phyloP scores from a whole-genome alignment of 2,329 filamentous ascomycete genomes.

The Amesomyces nigricolor region DNA sequence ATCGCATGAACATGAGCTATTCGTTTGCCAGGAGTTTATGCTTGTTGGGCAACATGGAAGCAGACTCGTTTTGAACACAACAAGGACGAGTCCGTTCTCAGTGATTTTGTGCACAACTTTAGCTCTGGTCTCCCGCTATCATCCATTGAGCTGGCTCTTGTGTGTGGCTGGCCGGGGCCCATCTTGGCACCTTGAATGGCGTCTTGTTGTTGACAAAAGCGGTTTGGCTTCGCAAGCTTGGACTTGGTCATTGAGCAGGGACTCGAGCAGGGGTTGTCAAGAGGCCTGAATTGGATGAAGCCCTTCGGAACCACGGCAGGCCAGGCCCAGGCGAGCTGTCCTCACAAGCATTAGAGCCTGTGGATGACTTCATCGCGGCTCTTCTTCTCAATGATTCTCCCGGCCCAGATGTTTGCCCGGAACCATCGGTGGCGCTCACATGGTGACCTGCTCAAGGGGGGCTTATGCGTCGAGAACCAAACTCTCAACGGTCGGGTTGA shows the following conservation, averaged over 20 bases:
- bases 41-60: neutral
- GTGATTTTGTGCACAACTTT: conserved; percentile 12
- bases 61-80: neutral
- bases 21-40: neutral
- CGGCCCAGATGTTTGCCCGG: neutral
- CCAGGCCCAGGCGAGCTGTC: conserved; percentile 16
- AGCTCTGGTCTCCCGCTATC: neutral
- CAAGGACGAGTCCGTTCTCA: conserved; percentile 6
- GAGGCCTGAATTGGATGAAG: neutral
- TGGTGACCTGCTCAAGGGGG: neutral
- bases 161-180: neutral
- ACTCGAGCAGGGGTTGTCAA: conserved; percentile 2
- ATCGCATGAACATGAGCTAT: conserved; percentile 6
- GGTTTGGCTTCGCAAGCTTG: conserved; percentile 9
- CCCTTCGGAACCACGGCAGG: conserved; percentile 21
- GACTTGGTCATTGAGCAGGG: neutral
- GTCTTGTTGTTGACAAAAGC: conserved; percentile 12
- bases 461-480: conserved; percentile 9
- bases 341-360: neutral
- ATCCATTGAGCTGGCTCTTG: neutral
- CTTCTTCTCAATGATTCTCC: neutral
- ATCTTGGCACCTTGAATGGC: conserved; percentile 10
- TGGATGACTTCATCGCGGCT: neutral
- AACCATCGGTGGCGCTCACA: neutral
- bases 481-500: conserved; percentile 2